Evolutionary conservation across 441 rosid species (phyloP), one percentile per base, ranked within the genome.

Genomic region (Breynia disticha): DNA sequence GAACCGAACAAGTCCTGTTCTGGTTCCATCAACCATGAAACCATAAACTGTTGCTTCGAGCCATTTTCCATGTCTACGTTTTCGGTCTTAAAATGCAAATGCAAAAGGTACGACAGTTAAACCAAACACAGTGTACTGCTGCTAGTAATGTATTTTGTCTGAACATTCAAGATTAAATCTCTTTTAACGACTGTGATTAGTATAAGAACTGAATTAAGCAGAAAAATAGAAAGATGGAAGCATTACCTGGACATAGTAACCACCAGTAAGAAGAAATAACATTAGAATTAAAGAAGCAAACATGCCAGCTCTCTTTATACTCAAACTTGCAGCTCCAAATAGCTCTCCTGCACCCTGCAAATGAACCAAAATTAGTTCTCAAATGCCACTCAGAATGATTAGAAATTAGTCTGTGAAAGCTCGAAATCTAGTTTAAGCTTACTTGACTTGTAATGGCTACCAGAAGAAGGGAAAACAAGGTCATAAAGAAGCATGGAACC

Each of bases 191-290:
- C 35, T 28, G 35, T 28, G 35, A 28, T 28, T 28, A 28, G 3
- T 28, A 28, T 28, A 0, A 28, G 35, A 28, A 9, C 8, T 28
- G 35, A 28, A 28, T 28, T 28, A n/a, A 37, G 41, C 19, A 11
- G n/a, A 13, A 7, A 49, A 22, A 52, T 5, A 16, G 16, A 20
- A 13, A 16, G 19, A 41, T 12, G 5, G n/a, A 8, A 9, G 11
- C n/a, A 37, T 43, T 74, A 87, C 96, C 94, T 91, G 97, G 46
- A 88, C 95, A 57, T 93, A 88, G 76, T 86, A 93, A 17, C 98
- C 97, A 67, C 96, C 97, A 4, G 96, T 93, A 57, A 93, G 88
- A 66, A 88, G 95, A 72, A 93, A 88, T 47, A 84, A 42, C 97
- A 93, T 89, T 45, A 93, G 68, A n/a, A 89, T 63, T 69, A 86